Evolutionary conservation across 2,329 filamentous ascomycete genomes (phyloP).

Genomic region (Neofusicoccum kwambonambiense): DNA sequence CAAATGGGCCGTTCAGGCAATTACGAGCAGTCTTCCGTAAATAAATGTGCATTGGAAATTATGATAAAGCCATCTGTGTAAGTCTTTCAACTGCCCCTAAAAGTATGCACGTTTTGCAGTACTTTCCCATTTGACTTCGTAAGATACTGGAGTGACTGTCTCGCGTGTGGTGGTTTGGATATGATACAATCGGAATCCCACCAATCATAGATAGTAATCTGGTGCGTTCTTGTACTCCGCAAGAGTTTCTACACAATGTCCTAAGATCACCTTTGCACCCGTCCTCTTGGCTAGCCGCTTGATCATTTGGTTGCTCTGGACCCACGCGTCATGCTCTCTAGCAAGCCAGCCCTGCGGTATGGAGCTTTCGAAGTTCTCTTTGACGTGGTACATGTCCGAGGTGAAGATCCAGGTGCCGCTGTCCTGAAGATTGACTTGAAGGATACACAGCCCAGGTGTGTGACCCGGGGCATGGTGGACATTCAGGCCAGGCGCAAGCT

Average conservation of each 20-base stretch:
- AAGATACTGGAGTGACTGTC: too few relatives aligned
- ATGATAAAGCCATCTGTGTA: too few relatives aligned
- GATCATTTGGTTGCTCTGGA: slow-evolving; percentile 32
- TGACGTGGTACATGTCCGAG: slow-evolving; percentile 39
- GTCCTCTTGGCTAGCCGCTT: slow-evolving; percentile 28
- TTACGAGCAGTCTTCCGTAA: too few relatives aligned
- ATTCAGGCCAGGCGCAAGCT: slow-evolving; percentile 34
- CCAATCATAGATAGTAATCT: slow-evolving; percentile 24
- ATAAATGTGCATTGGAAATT: too few relatives aligned
- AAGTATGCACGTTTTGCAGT: too few relatives aligned
- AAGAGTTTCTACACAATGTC: slow-evolving; percentile 31
- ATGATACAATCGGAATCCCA: too few relatives aligned
- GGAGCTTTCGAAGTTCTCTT: slow-evolving; percentile 33
- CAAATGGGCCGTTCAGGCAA: too few relatives aligned
- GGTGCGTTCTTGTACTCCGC: slow-evolving; percentile 28
- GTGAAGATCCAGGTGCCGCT: slow-evolving; percentile 38
- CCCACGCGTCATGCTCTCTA: slow-evolving; percentile 37
- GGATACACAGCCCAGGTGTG: slow-evolving; percentile 34
- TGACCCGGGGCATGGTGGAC: slow-evolving; percentile 37
- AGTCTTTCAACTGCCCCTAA: too few relatives aligned
- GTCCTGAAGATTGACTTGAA: slow-evolving; percentile 38
- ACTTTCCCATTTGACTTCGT: too few relatives aligned
- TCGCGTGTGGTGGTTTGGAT: too few relatives aligned
- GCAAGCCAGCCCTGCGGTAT: slow-evolving; percentile 39
- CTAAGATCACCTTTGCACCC: slow-evolving; percentile 28